Base-by-base conservation (phyloP, 768 basidiomycete genomes). In the Amanita phalloides region DNA sequence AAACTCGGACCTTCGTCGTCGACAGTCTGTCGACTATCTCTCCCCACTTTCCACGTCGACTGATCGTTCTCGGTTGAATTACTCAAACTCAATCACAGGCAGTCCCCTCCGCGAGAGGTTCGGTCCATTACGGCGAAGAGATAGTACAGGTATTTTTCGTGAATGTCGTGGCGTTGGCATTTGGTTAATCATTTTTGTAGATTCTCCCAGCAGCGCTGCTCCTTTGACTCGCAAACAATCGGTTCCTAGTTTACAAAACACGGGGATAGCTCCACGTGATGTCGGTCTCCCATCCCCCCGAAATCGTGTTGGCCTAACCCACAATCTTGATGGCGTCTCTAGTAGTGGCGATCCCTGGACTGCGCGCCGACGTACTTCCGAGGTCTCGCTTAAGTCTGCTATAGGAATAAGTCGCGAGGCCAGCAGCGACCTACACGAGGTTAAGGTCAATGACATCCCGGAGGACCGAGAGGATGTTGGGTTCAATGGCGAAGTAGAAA, bases 1-100 rank as follows among this genome's bases (percentile, higher is more conserved):
- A 58, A 93, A 93, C 70, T 91, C 91, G 54, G 88, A 91, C 60
- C 74, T 86, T 62, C 90, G 89, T 67, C 81, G 85, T 58, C 88
- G 90, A 56, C 88, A 87, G 66, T 86, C 88, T 45, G 79, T 71
- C 49, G 88, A 90, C 68, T 75, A 78, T 58, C 71, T 85, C 55
- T 80, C 80, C 11, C 74, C 84, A 23, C 67, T 84, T 50, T 69
- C 72, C 54, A 76, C 76, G 5, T 66, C 69, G 32, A 64, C 70
- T 10, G 86, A 88, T 47, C 71, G 86, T 56, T 71, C 78, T 42
- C 78, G 86, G 60, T 60, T 78, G 48, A 70, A 66, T 56, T 78
- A 82, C 61, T 66, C 68, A 55, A 69, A 65, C 46, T 69, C 82
- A 36, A 71, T 64, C 56, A 64, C 62, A 66, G 68, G 66, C 43